Conservation (phyloP, 2,329 filamentous ascomycete species). For the Lachnellula arida region DNA sequence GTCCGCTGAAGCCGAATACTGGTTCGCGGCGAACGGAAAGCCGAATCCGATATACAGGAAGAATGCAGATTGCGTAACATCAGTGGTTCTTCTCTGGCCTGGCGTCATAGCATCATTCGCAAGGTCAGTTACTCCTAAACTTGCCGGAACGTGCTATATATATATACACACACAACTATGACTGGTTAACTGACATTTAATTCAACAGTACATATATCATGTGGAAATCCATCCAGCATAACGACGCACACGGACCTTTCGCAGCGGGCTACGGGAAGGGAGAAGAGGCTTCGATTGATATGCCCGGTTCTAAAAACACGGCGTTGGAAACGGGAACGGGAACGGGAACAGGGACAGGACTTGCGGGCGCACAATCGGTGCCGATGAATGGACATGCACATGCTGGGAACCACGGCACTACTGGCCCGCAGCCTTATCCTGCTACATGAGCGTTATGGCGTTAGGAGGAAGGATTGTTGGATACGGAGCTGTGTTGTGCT, state of each 20-base stretch:
- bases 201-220: conserved; percentile 32
- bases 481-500: too few relatives aligned
- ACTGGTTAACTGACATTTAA: neutral
- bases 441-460: neutral
- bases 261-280: conserved; percentile 18
- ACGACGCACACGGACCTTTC: conserved; percentile 30
- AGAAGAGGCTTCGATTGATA: conserved; percentile 17
- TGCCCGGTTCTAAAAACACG: neutral
- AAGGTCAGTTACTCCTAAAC: conserved; percentile 32
- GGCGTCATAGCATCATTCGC: conserved; percentile 45
- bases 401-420: neutral
- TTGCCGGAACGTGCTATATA: neutral
- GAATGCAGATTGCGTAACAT: conserved; percentile 46
- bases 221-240: conserved; percentile 33
- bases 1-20: conserved; percentile 27
- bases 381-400: too few relatives aligned
- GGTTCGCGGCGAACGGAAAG: conserved; percentile 31
- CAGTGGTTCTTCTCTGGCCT: conserved; percentile 49
- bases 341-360: neutral
- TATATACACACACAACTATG: too few relatives aligned
- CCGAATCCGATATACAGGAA: conserved; percentile 41
- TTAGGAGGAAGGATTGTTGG: neutral
- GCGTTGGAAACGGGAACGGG: neutral
- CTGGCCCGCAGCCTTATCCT: neutral
- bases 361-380: too few relatives aligned